These are phyloP conservation scores for Cyclotella kingstonii DNA, from an alignment of 108 stramenopile genomes.

Conservation along the genomic window DNA sequence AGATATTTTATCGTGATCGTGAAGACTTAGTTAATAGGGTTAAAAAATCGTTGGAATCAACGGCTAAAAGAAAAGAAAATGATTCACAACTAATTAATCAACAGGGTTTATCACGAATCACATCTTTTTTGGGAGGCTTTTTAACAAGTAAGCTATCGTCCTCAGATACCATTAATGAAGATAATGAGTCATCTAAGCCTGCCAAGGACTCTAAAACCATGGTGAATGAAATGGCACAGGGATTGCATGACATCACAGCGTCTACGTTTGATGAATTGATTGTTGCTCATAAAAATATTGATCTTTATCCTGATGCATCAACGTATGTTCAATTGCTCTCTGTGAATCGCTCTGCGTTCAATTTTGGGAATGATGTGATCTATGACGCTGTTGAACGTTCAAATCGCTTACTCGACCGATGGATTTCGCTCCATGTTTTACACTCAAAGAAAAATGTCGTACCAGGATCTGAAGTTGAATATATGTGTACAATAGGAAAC, in stretches of 20 bases:
- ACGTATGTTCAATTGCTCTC: slow-evolving; percentile 28
- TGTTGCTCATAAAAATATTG: slow-evolving; percentile 12
- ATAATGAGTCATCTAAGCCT: slow-evolving; percentile 20
- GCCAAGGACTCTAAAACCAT: slow-evolving; percentile 6
- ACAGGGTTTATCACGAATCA: background rate
- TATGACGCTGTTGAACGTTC: slow-evolving; percentile 14
- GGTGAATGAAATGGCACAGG: background rate
- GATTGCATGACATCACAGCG: slow-evolving; percentile 3
- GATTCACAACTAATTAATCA: too few relatives aligned
- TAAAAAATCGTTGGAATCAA: slow-evolving; percentile 1
- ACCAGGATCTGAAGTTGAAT: background rate
- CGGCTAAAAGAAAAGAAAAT: background rate
- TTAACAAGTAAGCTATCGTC: slow-evolving; percentile 1
- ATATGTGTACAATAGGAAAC: background rate
- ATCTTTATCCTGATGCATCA: slow-evolving; percentile 1
- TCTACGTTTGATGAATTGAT: slow-evolving; percentile 15
- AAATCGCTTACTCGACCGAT: slow-evolving; percentile 33
- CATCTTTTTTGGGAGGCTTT: slow-evolving; percentile 24
- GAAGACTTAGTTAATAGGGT: slow-evolving; percentile 9
- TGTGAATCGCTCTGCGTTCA: slow-evolving; percentile 28
- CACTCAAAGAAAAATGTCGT: background rate
- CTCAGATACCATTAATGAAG: background rate
- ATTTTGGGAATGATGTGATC: slow-evolving; percentile 19
- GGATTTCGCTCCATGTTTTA: slow-evolving; percentile 32
- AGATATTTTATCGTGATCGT: slow-evolving; percentile 23